phyloP scores from a whole-genome alignment of 257 asterid species.

The Przewalskia tangutica region DNA sequence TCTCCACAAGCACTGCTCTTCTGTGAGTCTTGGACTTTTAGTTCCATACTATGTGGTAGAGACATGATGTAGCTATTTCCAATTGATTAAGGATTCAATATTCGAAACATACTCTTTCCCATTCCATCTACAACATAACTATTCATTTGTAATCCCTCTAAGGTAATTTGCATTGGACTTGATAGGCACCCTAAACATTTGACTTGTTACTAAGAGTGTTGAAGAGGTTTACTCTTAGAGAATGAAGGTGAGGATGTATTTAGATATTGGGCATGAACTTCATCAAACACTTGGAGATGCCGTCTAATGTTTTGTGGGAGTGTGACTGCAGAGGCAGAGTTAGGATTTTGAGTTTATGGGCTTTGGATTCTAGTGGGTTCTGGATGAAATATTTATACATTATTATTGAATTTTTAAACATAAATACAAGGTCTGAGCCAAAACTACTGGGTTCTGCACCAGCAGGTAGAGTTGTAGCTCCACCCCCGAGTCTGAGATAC shows the following conservation, averaged over 20 bases:
- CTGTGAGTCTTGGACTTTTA: neutral
- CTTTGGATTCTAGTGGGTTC: too few species aligned
- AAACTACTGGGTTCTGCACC: neutral
- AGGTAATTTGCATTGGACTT: neutral
- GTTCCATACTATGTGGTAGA: neutral
- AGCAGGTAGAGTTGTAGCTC: neutral
- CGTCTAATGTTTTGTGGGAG: neutral
- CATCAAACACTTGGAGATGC: neutral
- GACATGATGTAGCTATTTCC: neutral
- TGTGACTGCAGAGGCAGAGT: too few species aligned
- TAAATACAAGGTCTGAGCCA: too few species aligned
- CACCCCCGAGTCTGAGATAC: too few species aligned
- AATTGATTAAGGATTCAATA: neutral
- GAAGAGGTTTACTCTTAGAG: neutral
- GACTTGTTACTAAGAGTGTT: neutral
- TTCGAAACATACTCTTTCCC: neutral
- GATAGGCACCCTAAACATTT: neutral
- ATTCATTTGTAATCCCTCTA: neutral
- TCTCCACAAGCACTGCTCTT: conserved; percentile 82
- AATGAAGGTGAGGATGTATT: neutral
- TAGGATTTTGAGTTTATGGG: too few species aligned
- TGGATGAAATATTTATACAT: too few species aligned
- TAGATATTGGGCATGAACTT: neutral
- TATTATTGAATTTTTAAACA: too few species aligned
- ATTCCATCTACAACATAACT: neutral